Evolutionary conservation across 352 stramenopile species (phyloP), one percentile per base, ranked within the genome.

Genomic region (Aphanomyces euteiches): DNA sequence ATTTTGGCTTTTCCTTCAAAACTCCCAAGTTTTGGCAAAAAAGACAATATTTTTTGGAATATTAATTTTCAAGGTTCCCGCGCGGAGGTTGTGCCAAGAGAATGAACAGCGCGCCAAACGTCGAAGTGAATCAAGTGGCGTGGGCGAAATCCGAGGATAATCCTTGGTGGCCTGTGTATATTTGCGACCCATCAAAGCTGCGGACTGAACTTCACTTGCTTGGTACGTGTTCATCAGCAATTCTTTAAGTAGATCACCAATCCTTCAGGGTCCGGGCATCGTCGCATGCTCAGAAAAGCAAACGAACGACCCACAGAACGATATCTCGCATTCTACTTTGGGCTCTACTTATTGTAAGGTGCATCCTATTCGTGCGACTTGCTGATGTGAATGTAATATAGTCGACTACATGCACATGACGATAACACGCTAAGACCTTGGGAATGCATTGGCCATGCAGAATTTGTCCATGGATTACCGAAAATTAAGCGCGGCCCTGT

Each of bases 211-310:
- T 61, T 7, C 28, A 61, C 21, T 37, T 40, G n/a, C 54, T 61
- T 41, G 54, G 54, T 61, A 61, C 7, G 54, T 7, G 28, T 36
- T 61, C 17, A 37, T 1, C 8, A 58, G 2, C 8, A 58, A 58
- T n/a, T n/a, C 45, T 53, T 15, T 53, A 2, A 34, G n/a, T 58
- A 34, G 8, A 38, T 10, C 8, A 19, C 37, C 7, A 40, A n/a
- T n/a, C 28, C n/a, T 43, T 7, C 28, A 61, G 54, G 54, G 13
- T 61, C 54, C 7, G 28, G 54, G 7, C 54, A 61, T 39, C 13
- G 54, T n/a, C n/a, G 54, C 17, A 61, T 61, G 54, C 54, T 61
- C 7, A 28, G 54, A 41, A 61, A 61, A n/a, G 54, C 54, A 39
- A 37, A 61, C 19, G 54, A 28, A 17, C 17, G 36, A 37, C 54